Evolutionary conservation across 2,329 filamentous ascomycete species (phyloP), one percentile per base, ranked within the genome.

Genomic region (Aspergillus ochraceoroseus): DNA sequence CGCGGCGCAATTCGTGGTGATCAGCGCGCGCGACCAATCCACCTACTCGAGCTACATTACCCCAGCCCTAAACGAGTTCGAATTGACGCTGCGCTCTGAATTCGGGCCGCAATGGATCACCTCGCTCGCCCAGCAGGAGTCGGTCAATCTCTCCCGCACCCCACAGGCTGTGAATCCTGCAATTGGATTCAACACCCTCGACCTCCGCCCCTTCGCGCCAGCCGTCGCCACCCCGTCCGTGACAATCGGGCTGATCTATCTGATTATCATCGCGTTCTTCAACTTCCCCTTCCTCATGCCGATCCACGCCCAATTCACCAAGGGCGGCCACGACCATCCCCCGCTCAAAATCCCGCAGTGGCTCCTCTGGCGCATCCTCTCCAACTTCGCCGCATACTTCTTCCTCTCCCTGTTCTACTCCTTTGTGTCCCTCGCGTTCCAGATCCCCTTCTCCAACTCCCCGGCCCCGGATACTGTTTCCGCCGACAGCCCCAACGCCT

Each of bases 201-300:
- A 83, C 42, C 65, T 83, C 3, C 68, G 79, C 2, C 79, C 79
- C 0, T 82, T 83, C 55, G 62, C 56, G 11, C 78, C 78, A 0
- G 66, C 73, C 4, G 69, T 69, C 2, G 65, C 71, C 0, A 76
- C 73, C 2, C 80, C 79, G 0, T 71, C 78, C 1, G 73, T 82
- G 2, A 75, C 70, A 1, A 79, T 83, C 38, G 79, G 79, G 0
- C 61, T 83, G 18, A 82, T 83, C 50, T 83, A 83, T 54, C 64
- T 82, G 1, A 82, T 83, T 52, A 82, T 83, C 52, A 69, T 83
- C 27, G 76, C 77, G 0, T 83, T 83, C 64, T 82, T 83, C 65
- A 77, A 72, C 18, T 82, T 79, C 58, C 69, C 73, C 0, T 83
- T 83, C 63, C 78, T 82, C 52, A 65, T 83, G 30, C 79, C 79